These are phyloP conservation scores for Penicillium ochrochloron DNA, from an alignment of 495 filamentous ascomycete genomes.

Conservation along the genomic window DNA sequence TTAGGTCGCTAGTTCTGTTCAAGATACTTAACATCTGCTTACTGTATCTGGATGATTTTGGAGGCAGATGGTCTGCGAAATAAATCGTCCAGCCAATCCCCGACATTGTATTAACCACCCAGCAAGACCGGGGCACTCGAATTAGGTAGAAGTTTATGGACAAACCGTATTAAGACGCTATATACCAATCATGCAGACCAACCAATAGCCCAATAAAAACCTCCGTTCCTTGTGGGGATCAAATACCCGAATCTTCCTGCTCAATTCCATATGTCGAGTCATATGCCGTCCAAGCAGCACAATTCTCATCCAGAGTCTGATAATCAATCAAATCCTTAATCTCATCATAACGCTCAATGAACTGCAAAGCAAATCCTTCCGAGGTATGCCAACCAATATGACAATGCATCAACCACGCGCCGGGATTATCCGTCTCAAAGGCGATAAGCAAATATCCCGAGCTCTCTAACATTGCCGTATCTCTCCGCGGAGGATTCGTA, in stretches of 20 bases:
- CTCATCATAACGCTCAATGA: conserved; percentile 17
- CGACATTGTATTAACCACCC: neutral
- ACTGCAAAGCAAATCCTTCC: conserved; percentile 18
- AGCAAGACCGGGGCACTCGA: neutral
- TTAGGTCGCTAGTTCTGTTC: too few species aligned
- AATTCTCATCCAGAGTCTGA: conserved; percentile 24
- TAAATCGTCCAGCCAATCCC: too few species aligned
- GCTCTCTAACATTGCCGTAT: conserved; percentile 4
- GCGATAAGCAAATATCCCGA: conserved; percentile 9
- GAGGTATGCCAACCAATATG: conserved; percentile 23
- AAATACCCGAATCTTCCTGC: conserved; percentile 18
- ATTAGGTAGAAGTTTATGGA: neutral
- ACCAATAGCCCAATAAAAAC: neutral
- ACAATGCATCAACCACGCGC: conserved; percentile 22
- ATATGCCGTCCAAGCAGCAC: conserved; percentile 12
- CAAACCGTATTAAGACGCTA: neutral
- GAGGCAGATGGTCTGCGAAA: too few species aligned
- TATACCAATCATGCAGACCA: neutral
- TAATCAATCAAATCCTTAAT: conserved; percentile 13
- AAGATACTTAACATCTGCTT: too few species aligned
- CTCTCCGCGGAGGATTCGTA: conserved; percentile 7
- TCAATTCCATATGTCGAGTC: conserved; percentile 1
- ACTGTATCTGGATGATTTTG: too few species aligned
- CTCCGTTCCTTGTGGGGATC: neutral
- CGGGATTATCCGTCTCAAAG: conserved; percentile 20